phyloP scores from a whole-genome alignment of 1,284 basidiomycete genomes.

The Tetrapyrgos nigripes region DNA sequence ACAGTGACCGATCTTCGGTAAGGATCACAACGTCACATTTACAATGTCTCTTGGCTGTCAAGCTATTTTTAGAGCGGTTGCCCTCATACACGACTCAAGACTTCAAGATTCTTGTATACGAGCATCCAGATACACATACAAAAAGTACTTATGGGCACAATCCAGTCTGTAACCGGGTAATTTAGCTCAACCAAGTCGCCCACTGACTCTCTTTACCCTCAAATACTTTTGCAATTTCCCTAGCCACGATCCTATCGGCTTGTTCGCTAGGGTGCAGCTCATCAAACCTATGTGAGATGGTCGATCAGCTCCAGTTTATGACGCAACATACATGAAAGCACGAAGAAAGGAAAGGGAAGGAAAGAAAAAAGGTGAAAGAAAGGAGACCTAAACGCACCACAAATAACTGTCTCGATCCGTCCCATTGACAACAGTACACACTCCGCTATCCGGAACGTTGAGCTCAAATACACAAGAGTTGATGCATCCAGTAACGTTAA shows the following conservation, averaged over 20 bases:
- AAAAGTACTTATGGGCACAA: too few species aligned
- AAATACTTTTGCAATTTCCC: conserved; percentile 52
- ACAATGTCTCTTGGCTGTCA: too few species aligned
- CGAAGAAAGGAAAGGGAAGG: too few species aligned
- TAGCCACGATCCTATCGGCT: conserved; percentile 56
- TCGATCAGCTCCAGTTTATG: background rate
- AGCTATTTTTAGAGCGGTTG: too few species aligned
- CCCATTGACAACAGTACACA: conserved; percentile 49
- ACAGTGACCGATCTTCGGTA: too few species aligned
- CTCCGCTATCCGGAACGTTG: conserved; percentile 37
- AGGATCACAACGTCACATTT: too few species aligned
- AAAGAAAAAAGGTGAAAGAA: too few species aligned
- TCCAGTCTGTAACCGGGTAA: too few species aligned
- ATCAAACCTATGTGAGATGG: conserved; percentile 47
- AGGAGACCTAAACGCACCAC: conserved; percentile 50
- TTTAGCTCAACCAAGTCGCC: conserved; percentile 56
- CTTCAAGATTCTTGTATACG: too few species aligned
- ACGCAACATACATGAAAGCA: too few species aligned
- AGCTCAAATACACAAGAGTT: conserved; percentile 51
- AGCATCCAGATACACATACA: too few species aligned
- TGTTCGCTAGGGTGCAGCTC: conserved; percentile 66
- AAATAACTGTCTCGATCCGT: conserved; percentile 57
- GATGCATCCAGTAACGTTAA: conserved; percentile 58
- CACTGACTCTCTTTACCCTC: conserved; percentile 47
- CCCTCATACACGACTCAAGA: too few species aligned